Percentiles rank a stretch among this genome's conserved stretches.
Conservation (phyloP, 1,139 yeast species). For the Yamadazyma dendronema region DNA sequence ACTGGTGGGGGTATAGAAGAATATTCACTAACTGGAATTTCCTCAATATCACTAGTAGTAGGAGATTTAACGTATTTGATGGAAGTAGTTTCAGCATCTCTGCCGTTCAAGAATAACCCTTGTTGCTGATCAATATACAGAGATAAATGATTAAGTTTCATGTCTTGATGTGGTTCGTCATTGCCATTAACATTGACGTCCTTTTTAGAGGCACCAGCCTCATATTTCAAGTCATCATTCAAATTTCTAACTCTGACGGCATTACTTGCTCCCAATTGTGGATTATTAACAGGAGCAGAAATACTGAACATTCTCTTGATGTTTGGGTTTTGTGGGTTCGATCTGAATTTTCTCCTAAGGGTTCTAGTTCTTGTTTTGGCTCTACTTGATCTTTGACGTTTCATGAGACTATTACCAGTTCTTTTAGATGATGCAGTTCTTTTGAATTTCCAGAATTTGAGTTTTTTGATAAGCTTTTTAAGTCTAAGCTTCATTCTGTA, state of each 20-base stretch:
- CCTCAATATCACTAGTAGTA: slow-evolving; percentile 14
- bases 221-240: slow-evolving; percentile 25
- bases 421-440: slow-evolving; percentile 28
- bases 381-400: slow-evolving; percentile 6
- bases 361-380: slow-evolving; percentile 12
- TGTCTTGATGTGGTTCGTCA: slow-evolving; percentile 5
- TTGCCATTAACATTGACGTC: slow-evolving; percentile 15
- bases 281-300: slow-evolving; percentile 30
- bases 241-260: slow-evolving; percentile 21
- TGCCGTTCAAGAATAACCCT: slow-evolving; percentile 17
- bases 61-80: slow-evolving; percentile 17
- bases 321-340: slow-evolving; percentile 18
- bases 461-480: slow-evolving; percentile 22
- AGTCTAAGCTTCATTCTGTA: slow-evolving; percentile 31
- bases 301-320: slow-evolving; percentile 16
- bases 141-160: slow-evolving; percentile 24
- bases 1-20: slow-evolving; percentile 25
- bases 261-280: slow-evolving; percentile 24
- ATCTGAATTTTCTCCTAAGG: slow-evolving; percentile 19
- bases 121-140: slow-evolving; percentile 33
- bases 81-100: slow-evolving; percentile 16
- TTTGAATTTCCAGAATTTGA: slow-evolving; percentile 26
- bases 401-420: slow-evolving; percentile 17
- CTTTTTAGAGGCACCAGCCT: slow-evolving; percentile 29
- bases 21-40: slow-evolving; percentile 20